Base-by-base conservation (phyloP, 345 rosid genomes). In the Excoecaria agallocha region DNA sequence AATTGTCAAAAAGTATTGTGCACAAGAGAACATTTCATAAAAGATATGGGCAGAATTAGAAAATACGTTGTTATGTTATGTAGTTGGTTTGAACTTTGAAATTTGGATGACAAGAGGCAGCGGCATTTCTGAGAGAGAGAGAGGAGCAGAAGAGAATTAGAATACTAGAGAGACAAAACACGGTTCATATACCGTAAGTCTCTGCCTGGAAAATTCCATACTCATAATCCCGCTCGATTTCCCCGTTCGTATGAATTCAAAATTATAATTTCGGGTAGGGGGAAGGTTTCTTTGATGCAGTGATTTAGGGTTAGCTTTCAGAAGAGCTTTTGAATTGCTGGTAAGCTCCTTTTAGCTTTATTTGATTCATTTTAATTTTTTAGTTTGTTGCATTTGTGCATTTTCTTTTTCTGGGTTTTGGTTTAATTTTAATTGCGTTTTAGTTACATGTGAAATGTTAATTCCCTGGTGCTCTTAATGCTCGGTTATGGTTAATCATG, bases 61-160 rank as follows among this genome's bases (percentile, higher is more conserved):
- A 57, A 66, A 56, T 74, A 66, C 20, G n/a, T 6, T 19, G 17
- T 43, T 67, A 63, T 22, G 13, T 15, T 8, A 13, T 52, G 69
- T 56, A 3, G 74, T 56, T 78, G 78, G 77, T 83, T 85, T 85
- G 79, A 81, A 83, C 55, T 19, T 74, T 62, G n/a, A 73, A 72
- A 62, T 67, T 73, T 37, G 12, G 39, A 50, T 35, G 37, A 5
- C n/a, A 60, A 51, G 50, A 66, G 68, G 73, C 78, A 74, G 86
- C 84, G 88, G 82, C 84, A 82, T 62, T 78, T 83, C 71, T 38
- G 54, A 79, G 72, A 63, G 77, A 39, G 37, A 51, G 25, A 74
- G 51, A 41, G 7, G 35, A 43, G 64, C 22, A 17, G 46, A 17
- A 50, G 46, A 68, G 41, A 59, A 37, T 12, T 30, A 68, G 41